Evolutionary conservation across 2,329 filamentous ascomycete genomes (phyloP).

Genomic region (Fusarium caatingaense): DNA sequence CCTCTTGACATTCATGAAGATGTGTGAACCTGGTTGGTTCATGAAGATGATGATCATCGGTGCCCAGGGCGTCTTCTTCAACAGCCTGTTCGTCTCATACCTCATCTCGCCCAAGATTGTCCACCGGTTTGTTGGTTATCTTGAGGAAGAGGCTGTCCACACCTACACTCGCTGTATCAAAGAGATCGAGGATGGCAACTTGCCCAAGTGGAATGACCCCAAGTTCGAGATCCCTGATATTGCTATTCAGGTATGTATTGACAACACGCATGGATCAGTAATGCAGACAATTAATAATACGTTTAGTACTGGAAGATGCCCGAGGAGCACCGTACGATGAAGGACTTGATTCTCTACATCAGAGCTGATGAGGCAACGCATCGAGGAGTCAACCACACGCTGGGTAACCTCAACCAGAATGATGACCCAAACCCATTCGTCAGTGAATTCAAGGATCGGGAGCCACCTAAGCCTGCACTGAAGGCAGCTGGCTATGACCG

Average conservation of each 20-base stretch:
- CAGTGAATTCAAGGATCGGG: slow-evolving; percentile 79
- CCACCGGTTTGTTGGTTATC: slow-evolving; percentile 95
- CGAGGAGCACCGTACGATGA: slow-evolving; percentile 83
- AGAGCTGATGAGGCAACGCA: slow-evolving; percentile 91
- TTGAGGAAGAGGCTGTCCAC: slow-evolving; percentile 96
- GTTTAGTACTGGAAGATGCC: slow-evolving; percentile 90
- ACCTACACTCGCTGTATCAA: slow-evolving; percentile 92
- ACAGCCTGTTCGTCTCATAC: slow-evolving; percentile 89
- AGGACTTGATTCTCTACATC: slow-evolving; percentile 87
- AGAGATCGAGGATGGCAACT: slow-evolving; percentile 85
- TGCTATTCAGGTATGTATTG: slow-evolving; percentile 68
- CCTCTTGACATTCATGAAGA: slow-evolving; percentile 90
- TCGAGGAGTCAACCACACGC: slow-evolving; percentile 94
- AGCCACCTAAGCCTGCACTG: slow-evolving; percentile 72
- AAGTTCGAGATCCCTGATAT: slow-evolving; percentile 86
- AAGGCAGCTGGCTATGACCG: slow-evolving; percentile 84
- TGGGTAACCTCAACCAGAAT: slow-evolving; percentile 86
- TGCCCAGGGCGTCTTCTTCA: slow-evolving; percentile 97
- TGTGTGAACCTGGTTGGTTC: slow-evolving; percentile 79
- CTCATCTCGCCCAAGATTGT: slow-evolving; percentile 87
- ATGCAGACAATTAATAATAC: slow-evolving; percentile 8
- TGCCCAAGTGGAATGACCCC: slow-evolving; percentile 81
- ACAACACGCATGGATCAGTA: not conserved
- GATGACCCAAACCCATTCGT: slow-evolving; percentile 94
- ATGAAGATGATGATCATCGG: slow-evolving; percentile 93